Evolutionary conservation across 768 basidiomycete species (phyloP).

Genomic region (Pholiota molesta): DNA sequence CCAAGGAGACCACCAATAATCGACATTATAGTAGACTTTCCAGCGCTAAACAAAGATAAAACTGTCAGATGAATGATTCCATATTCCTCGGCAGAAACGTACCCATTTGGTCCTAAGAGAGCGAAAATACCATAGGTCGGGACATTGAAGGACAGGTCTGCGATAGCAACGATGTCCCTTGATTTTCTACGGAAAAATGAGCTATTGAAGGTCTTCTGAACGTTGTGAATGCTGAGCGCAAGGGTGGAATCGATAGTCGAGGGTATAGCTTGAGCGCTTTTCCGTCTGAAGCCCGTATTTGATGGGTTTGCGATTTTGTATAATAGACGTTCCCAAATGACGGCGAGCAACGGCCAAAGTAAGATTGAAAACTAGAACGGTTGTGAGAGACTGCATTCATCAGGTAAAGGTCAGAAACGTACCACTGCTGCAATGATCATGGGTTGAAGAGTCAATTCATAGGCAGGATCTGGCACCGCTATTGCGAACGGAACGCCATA

Average conservation of each 20-base stretch:
- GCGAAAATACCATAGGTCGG: constrained; percentile 80
- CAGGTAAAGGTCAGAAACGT: constrained; percentile 23
- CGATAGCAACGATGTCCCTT: constrained; percentile 52
- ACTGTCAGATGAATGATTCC: not conserved
- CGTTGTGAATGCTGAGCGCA: not conserved
- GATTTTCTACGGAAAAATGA: not conserved
- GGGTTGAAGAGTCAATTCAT: constrained; percentile 49
- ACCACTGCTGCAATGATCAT: constrained; percentile 69
- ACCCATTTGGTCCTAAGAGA: constrained; percentile 75
- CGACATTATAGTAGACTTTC: constrained; percentile 75
- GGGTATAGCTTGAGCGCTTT: constrained; percentile 4
- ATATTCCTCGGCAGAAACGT: constrained; percentile 12
- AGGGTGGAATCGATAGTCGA: constrained; percentile 23
- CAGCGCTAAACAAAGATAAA: constrained; percentile 51
- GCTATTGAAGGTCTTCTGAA: not conserved
- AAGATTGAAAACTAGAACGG: constrained; percentile 62
- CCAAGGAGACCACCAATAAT: constrained; percentile 67
- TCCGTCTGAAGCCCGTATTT: constrained; percentile 12
- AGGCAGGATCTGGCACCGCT: constrained; percentile 60
- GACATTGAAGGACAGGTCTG: constrained; percentile 55
- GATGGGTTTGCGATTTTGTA: not conserved
- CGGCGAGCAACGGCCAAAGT: constrained; percentile 72
- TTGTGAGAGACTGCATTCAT: not conserved
- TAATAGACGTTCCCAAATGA: constrained; percentile 33
- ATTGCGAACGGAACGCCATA: constrained; percentile 55